Conservation (phyloP, 2,329 filamentous ascomycete genomes). For the Pseudogymnoascus verrucosus region DNA sequence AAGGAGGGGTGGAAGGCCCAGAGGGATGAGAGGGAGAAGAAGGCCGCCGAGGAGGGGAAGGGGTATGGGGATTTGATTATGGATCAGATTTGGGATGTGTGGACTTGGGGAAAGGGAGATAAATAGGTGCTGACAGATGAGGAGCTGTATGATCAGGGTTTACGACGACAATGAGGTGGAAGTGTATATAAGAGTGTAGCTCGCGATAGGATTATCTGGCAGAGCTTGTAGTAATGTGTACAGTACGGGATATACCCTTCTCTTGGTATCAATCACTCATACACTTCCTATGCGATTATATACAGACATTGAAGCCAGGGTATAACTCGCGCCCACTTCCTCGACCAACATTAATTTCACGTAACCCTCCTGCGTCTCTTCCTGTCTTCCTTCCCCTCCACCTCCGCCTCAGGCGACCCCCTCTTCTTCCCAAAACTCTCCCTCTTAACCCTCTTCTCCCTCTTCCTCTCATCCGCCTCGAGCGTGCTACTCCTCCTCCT, state of each 20-base stretch:
- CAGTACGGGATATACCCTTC: slow-evolving; percentile 3
- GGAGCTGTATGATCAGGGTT: slow-evolving; percentile 20
- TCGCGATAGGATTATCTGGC: background rate
- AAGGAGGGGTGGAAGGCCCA: slow-evolving; percentile 29
- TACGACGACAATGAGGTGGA: background rate
- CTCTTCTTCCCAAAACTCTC: slow-evolving; percentile 3
- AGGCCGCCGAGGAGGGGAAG: slow-evolving; percentile 29
- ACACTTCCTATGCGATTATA: background rate
- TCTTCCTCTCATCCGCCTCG: background rate
- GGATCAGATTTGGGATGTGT: slow-evolving; percentile 40
- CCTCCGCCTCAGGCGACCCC: background rate
- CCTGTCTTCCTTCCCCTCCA: background rate
- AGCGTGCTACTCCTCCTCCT: slow-evolving; percentile 3
- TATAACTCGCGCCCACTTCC: background rate
- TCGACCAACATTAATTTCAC: background rate
- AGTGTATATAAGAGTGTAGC: slow-evolving; percentile 8
- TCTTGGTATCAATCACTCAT: background rate
- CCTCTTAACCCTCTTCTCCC: slow-evolving; percentile 8
- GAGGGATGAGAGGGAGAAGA: slow-evolving; percentile 25
- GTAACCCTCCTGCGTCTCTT: background rate
- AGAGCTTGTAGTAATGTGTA: background rate
- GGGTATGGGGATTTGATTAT: slow-evolving; percentile 35
- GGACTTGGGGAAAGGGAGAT: slow-evolving; percentile 37
- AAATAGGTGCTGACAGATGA: slow-evolving; percentile 20
- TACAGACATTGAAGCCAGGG: background rate